Percentiles rank a stretch among this genome's conserved stretches.
Evolutionary conservation across 257 asterid species (phyloP).

Genomic region (Voacanga thouarsii): DNA sequence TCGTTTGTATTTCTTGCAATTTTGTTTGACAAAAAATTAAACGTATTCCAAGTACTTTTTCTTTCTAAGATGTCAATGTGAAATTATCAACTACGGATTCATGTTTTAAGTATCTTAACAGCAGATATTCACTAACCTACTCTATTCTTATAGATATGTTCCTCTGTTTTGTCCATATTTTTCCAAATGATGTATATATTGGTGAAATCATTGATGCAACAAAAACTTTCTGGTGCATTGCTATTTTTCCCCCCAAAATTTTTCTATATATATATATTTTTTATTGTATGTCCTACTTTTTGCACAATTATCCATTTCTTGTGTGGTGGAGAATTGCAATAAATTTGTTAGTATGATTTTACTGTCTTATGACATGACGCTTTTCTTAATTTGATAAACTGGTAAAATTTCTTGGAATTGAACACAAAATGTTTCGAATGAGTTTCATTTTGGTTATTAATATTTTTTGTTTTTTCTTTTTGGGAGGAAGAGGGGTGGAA

Average conservation of each 20-base stretch:
- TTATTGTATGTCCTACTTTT: not conserved
- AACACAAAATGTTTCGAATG: not conserved
- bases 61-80: not conserved
- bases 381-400: not conserved
- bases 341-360: not conserved
- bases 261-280: not conserved
- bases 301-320: not conserved
- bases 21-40: not conserved
- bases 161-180: constrained; percentile 49
- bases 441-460: not conserved
- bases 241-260: constrained; percentile 7
- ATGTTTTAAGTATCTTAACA: not conserved
- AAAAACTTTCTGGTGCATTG: constrained; percentile 57
- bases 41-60: not conserved
- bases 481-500: too few relatives aligned
- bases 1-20: not conserved
- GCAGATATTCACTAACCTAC: not conserved
- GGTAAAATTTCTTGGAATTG: not conserved
- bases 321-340: not conserved
- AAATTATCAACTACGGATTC: not conserved
- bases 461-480: too few relatives aligned
- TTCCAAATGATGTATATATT: constrained; percentile 75
- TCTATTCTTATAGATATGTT: not conserved
- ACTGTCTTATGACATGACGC: not conserved
- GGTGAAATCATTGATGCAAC: constrained; percentile 63